A percentile compares a stretch with the other conserved stretches of the same genome.
Evolutionary conservation across 257 asterid genomes (phyloP).

Genomic region (Nicotiana otophora): DNA sequence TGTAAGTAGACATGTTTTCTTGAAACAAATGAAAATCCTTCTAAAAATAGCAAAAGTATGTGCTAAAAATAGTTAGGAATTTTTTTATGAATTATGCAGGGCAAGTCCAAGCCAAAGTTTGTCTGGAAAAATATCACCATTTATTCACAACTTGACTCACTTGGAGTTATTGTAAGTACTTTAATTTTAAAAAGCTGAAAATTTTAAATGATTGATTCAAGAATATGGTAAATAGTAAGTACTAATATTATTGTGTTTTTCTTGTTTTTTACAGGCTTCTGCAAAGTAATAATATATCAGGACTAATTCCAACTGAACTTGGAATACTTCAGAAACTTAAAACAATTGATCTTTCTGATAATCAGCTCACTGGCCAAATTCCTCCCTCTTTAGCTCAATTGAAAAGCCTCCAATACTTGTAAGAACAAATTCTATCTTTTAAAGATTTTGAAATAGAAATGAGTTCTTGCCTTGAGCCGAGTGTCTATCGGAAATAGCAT

Average conservation of each 20-base stretch:
- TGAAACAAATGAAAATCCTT: not conserved
- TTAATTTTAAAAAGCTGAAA: not conserved
- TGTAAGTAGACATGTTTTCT: conserved; percentile 41
- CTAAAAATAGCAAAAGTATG: not conserved
- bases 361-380: conserved; percentile 54
- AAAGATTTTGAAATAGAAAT: not conserved
- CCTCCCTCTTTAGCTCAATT: conserved; percentile 67
- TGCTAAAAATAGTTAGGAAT: not conserved
- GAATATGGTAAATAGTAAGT: not conserved
- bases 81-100: conserved; percentile 39
- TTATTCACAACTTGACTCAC: conserved; percentile 72
- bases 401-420: conserved; percentile 69
- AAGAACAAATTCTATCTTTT: conserved; percentile 18
- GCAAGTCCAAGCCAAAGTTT: conserved; percentile 77
- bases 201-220: not conserved
- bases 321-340: conserved; percentile 63
- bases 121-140: conserved; percentile 67
- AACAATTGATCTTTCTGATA: conserved; percentile 76
- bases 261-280: conserved; percentile 43
- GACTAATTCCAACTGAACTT: conserved; percentile 65
- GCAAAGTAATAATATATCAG: conserved; percentile 77
- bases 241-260: not conserved
- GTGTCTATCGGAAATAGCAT: too few species aligned
- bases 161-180: conserved; percentile 69
- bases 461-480: not conserved